Percentiles rank a stretch among this genome's conserved stretches.
Conservation (phyloP, 768 basidiomycete species). For the Cubamyces lactineus region DNA sequence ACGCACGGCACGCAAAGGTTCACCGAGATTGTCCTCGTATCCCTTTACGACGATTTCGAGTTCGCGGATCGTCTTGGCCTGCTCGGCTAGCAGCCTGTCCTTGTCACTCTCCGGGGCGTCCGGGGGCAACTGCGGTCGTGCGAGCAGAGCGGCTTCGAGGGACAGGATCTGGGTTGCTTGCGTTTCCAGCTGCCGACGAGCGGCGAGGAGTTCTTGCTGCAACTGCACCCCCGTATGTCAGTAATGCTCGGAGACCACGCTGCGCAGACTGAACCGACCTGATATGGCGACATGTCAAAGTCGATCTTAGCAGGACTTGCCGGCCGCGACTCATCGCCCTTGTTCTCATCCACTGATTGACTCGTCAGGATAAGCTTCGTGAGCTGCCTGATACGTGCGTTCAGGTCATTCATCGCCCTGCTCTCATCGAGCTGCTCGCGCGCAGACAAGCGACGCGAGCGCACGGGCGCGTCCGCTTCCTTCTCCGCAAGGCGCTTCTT, state of each 20-base stretch:
- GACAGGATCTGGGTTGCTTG: conserved; percentile 85
- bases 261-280: conserved; percentile 47
- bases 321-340: conserved; percentile 73
- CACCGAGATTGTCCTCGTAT: conserved; percentile 74
- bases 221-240: conserved; percentile 46
- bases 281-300: conserved; percentile 87
- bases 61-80: conserved; percentile 75
- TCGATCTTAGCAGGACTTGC: conserved; percentile 86
- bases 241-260: conserved; percentile 1
- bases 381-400: conserved; percentile 76
- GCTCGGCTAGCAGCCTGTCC: conserved; percentile 72
- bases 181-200: conserved; percentile 75
- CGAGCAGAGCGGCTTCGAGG: conserved; percentile 74
- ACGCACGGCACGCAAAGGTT: conserved; percentile 63
- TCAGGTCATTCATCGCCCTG: conserved; percentile 83
- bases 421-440: conserved; percentile 81
- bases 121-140: conserved; percentile 66
- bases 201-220: conserved; percentile 84
- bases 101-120: conserved; percentile 74
- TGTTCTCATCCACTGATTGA: conserved; percentile 73
- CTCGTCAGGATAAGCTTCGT: conserved; percentile 87
- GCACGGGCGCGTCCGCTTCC: conserved; percentile 61
- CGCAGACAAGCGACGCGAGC: conserved; percentile 48
- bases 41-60: conserved; percentile 73
- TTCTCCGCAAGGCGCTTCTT: conserved; percentile 71